Evolutionary conservation across 176 grass and related monocot species (phyloP).

Genomic region (Bromus sterilis): DNA sequence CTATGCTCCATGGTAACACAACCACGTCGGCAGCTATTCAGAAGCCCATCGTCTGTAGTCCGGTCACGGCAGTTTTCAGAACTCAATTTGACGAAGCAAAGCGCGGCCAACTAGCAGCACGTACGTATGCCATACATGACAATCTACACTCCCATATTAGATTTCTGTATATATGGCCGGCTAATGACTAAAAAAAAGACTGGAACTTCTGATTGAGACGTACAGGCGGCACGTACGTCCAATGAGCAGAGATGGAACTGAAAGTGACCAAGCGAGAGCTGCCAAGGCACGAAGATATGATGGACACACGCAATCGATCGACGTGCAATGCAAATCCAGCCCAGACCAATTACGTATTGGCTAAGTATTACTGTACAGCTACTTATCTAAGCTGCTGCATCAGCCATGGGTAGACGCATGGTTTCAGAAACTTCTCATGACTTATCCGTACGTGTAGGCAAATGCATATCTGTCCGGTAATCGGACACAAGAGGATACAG

Average conservation of each 20-base stretch:
- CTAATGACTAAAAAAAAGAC: too few species aligned
- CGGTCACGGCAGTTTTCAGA: neutral
- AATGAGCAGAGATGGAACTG: neutral
- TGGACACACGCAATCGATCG: neutral
- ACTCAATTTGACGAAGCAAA: neutral
- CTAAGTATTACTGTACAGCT: neutral
- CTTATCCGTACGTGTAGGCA: neutral
- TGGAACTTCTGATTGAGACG: neutral
- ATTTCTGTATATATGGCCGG: too few species aligned
- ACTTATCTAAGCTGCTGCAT: neutral
- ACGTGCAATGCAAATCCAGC: neutral
- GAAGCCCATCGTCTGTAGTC: too few species aligned
- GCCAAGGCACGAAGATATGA: neutral
- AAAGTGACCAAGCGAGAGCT: neutral
- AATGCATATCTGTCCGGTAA: neutral
- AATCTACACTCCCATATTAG: neutral
- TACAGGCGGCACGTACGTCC: neutral
- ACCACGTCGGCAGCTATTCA: neutral
- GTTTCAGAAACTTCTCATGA: neutral
- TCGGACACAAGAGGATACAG: neutral
- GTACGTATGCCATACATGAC: neutral
- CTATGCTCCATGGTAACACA: neutral
- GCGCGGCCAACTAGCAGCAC: neutral
- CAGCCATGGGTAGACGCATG: neutral
- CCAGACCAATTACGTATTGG: neutral